Percentiles rank a stretch among this genome's conserved stretches.
phyloP scores from a whole-genome alignment of 1,284 basidiomycete genomes.

The Moesziomyces sp. region DNA sequence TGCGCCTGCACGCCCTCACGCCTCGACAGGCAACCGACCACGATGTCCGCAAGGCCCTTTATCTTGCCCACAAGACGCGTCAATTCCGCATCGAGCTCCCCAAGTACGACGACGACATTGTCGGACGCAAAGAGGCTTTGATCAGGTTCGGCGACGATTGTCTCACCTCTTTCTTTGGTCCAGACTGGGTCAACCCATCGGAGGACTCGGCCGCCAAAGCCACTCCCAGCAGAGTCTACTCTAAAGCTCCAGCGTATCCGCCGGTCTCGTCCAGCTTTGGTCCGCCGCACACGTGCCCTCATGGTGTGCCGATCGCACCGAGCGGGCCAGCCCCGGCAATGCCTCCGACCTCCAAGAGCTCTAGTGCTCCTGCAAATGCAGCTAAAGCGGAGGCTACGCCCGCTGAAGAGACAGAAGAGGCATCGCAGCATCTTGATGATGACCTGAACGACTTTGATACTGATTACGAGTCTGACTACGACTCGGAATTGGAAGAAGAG shows the following conservation, averaged over 20 bases:
- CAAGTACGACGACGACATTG: slow-evolving; percentile 23
- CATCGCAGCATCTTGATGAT: too few relatives aligned
- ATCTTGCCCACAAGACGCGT: slow-evolving; percentile 10
- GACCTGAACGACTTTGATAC: too few relatives aligned
- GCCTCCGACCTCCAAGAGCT: too few relatives aligned
- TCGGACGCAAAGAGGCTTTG: slow-evolving; percentile 19
- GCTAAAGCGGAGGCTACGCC: too few relatives aligned
- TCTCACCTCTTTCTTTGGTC: slow-evolving; percentile 2
- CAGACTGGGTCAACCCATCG: slow-evolving; percentile 2
- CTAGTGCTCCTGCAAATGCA: too few relatives aligned
- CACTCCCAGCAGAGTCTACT: slow-evolving; percentile 14
- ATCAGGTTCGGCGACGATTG: slow-evolving; percentile 15
- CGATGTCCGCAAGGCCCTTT: background rate
- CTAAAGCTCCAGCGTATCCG: too few relatives aligned
- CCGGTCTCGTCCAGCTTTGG: too few relatives aligned
- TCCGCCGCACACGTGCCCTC: too few relatives aligned
- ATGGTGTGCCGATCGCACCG: too few relatives aligned
- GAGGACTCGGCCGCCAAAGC: background rate
- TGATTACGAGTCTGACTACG: background rate
- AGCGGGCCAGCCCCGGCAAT: too few relatives aligned
- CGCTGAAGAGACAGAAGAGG: too few relatives aligned
- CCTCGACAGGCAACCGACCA: slow-evolving; percentile 23
- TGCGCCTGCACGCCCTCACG: slow-evolving; percentile 8
- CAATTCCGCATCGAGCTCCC: slow-evolving; percentile 17
- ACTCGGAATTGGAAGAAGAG: background rate